phyloP scores from a whole-genome alignment of 176 grass and related monocot genomes.

The Poa annua region DNA sequence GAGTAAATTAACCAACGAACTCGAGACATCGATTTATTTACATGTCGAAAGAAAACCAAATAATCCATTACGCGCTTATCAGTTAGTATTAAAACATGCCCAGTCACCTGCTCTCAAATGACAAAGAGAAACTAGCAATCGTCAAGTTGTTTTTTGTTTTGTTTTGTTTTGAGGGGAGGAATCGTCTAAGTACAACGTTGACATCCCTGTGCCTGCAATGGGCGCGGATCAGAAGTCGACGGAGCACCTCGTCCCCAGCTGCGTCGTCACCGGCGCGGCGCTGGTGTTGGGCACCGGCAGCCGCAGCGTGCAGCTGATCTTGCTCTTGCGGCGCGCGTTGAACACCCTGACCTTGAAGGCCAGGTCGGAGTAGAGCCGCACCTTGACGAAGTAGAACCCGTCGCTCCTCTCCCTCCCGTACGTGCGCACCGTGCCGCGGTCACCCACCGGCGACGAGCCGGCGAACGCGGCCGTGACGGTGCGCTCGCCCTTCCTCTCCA shows the following conservation, averaged over 20 bases:
- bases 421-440: constrained; percentile 43
- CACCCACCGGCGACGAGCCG: constrained; percentile 2
- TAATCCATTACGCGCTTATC: too few species aligned
- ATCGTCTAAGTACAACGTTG: background rate
- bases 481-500: constrained; percentile 58
- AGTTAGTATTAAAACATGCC: too few species aligned
- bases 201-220: too few species aligned
- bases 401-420: constrained; percentile 60
- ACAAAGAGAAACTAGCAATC: too few species aligned
- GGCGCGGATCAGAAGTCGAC: constrained; percentile 52
- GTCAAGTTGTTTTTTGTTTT: too few species aligned
- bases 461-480: constrained; percentile 37
- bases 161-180: too few species aligned
- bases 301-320: constrained; percentile 61
- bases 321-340: constrained; percentile 47
- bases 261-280: constrained; percentile 2
- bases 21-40: too few species aligned
- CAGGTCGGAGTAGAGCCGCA: constrained; percentile 56
- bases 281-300: constrained; percentile 55
- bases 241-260: constrained; percentile 53
- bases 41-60: too few species aligned
- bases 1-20: too few species aligned
- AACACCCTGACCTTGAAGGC: constrained; percentile 60
- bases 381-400: constrained; percentile 65
- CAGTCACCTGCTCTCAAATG: too few species aligned